phyloP scores from a whole-genome alignment of 2,329 filamentous ascomycete species.

The Fusarium decemcellulare region DNA sequence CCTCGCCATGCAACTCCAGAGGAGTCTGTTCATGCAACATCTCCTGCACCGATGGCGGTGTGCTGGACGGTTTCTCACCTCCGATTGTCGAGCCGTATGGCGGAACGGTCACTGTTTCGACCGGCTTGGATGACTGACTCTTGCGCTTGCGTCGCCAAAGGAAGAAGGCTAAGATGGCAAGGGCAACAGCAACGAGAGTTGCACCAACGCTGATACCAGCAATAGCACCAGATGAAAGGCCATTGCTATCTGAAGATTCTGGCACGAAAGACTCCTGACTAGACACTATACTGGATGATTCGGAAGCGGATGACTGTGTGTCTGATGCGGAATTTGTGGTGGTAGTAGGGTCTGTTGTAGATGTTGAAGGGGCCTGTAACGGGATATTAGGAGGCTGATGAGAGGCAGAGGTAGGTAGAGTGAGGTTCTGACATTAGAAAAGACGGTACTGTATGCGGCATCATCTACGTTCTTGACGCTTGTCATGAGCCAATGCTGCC shows the following conservation, averaged over 20 bases:
- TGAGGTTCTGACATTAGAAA: constrained; percentile 43
- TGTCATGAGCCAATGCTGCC: constrained; percentile 54
- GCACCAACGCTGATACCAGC: constrained; percentile 20
- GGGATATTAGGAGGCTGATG: background rate
- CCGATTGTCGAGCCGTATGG: background rate
- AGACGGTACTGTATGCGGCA: constrained; percentile 51
- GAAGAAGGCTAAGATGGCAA: constrained; percentile 19
- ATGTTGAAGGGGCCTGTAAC: constrained; percentile 8
- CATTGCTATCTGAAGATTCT: background rate
- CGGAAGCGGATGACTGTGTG: constrained; percentile 2
- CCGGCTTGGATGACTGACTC: background rate
- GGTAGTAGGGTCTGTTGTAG: constrained; percentile 1
- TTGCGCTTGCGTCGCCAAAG: constrained; percentile 29
- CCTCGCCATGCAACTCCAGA: constrained; percentile 1
- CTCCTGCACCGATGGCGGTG: background rate
- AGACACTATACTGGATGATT: background rate
- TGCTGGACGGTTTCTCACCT: background rate
- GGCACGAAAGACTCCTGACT: background rate
- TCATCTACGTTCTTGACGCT: constrained; percentile 50
- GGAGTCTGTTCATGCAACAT: constrained; percentile 9
- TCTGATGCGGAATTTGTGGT: background rate
- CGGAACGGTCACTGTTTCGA: background rate
- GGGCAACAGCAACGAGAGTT: constrained; percentile 15
- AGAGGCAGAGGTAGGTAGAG: background rate
- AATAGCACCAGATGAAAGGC: constrained; percentile 23